A percentile compares a stretch with the other conserved stretches of the same genome.
Evolutionary conservation across 768 basidiomycete species (phyloP).

Genomic region (Pisolithus orientalis): DNA sequence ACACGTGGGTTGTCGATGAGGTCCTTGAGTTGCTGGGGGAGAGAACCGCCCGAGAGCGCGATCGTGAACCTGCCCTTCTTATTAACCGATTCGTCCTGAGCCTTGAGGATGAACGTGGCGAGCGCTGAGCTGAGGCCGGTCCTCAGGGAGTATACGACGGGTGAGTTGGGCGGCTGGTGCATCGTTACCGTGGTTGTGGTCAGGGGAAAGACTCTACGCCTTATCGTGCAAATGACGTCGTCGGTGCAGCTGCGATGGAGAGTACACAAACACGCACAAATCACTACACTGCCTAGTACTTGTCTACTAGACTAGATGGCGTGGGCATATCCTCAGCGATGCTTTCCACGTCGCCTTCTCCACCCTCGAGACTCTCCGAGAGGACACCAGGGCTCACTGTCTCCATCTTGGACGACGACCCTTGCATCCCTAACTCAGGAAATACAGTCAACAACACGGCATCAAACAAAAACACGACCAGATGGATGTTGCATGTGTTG

Average conservation of each 20-base stretch:
- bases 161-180: constrained; percentile 55
- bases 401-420: background rate
- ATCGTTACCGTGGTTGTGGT: constrained; percentile 13
- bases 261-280: background rate
- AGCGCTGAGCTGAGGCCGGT: constrained; percentile 58
- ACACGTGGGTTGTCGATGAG: constrained; percentile 60
- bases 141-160: constrained; percentile 69
- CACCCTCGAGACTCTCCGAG: background rate
- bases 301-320: background rate
- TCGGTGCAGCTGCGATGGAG: background rate
- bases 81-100: constrained; percentile 83
- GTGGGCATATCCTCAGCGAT: background rate
- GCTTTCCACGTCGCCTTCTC: background rate
- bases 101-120: constrained; percentile 76
- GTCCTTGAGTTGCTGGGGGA: constrained; percentile 74
- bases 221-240: background rate
- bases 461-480: constrained; percentile 71
- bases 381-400: background rate
- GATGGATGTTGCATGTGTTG: constrained; percentile 70
- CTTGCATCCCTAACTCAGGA: constrained; percentile 59
- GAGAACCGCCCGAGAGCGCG: constrained; percentile 89
- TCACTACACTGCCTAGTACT: background rate
- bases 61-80: constrained; percentile 89
- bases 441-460: constrained; percentile 63
- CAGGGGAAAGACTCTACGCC: constrained; percentile 9